These are phyloP conservation scores for Iris macrosiphon DNA, from an alignment of 106 monocot genomes.

Conservation along the genomic window DNA sequence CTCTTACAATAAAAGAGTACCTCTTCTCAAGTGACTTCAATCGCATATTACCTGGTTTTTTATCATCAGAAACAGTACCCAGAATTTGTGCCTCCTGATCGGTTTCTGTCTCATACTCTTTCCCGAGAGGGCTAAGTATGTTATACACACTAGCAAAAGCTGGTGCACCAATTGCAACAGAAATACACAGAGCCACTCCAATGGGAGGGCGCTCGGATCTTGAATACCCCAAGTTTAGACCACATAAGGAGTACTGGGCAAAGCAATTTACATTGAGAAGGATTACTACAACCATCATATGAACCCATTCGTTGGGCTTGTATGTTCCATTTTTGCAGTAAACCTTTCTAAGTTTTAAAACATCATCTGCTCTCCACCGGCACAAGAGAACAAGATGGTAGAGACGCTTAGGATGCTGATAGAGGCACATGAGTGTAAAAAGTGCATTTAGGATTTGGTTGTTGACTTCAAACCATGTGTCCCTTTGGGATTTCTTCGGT, in stretches of 20 bases:
- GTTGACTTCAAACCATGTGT: conserved; percentile 86
- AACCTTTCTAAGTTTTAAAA: conserved; percentile 39
- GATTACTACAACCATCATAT: conserved; percentile 58
- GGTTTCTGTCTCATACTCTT: conserved; percentile 20
- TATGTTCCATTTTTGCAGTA: conserved; percentile 61
- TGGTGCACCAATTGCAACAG: conserved; percentile 38
- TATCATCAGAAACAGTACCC: not conserved
- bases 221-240: conserved; percentile 42
- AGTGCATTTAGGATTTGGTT: conserved; percentile 69
- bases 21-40: conserved; percentile 38
- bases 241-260: conserved; percentile 58
- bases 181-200: conserved; percentile 37
- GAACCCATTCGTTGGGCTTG: conserved; percentile 50
- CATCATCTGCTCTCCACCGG: conserved; percentile 39
- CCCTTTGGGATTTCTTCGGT: conserved; percentile 57
- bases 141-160: conserved; percentile 38
- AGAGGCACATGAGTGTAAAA: conserved; percentile 68
- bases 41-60: conserved; percentile 1
- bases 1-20: conserved; percentile 42
- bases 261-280: conserved; percentile 59
- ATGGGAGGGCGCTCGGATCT: conserved; percentile 32
- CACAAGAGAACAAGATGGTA: conserved; percentile 44
- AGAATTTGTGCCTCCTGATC: conserved; percentile 19
- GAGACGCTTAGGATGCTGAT: conserved; percentile 49
- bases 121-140: conserved; percentile 61